Evolutionary conservation across 352 stramenopile genomes (phyloP), one percentile per base, ranked within the genome.

Genomic region (Globisporangium okanoganense): DNA sequence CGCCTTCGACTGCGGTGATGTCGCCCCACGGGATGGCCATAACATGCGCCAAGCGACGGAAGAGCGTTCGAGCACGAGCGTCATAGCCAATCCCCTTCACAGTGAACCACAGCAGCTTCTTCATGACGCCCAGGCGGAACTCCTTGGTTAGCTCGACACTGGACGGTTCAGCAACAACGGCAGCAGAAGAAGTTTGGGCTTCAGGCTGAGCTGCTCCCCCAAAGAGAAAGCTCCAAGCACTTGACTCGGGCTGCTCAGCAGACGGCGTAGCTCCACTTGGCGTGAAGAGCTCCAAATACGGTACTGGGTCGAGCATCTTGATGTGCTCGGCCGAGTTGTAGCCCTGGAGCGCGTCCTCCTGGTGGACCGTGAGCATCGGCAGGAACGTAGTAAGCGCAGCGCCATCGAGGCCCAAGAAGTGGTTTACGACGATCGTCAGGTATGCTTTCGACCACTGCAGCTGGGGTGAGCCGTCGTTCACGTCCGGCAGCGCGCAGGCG

Each of bases 61-160:
- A 50, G 33, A 95, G 51, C 16, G 79, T 83, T 2, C 85, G 71
- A 0, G 72, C 72, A 31, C 85, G 67, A 4, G 85, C 83, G 60
- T 95, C 85, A 55, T 95, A 95, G 10, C 85, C 85, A 20, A 89
- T 70, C 22, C 72, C 72, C 38, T 92, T 86, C 10, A 93, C 78
- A 0, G 74, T 90, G 48, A 92, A 90, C 87, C 85, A 92, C 27
- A 96, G 64, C n/a, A 91, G 48, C 33, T 82, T 64, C 59, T 88
- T 90, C 12, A 90, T n/a, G 35, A 92, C 62, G 27, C 80, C 67
- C 4, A 83, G 63, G 14, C 83, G 76, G 25, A 93, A 92, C 1
- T 31, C 62, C 2, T 68, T 70, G 53, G 64, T 59, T 16, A 50
- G 13, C 16, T 44, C 38, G 18, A 18, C 38, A 44, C 9, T 10